Base-by-base conservation (phyloP, 2,329 filamentous ascomycete species). In the Aspergillus luchuensis region DNA sequence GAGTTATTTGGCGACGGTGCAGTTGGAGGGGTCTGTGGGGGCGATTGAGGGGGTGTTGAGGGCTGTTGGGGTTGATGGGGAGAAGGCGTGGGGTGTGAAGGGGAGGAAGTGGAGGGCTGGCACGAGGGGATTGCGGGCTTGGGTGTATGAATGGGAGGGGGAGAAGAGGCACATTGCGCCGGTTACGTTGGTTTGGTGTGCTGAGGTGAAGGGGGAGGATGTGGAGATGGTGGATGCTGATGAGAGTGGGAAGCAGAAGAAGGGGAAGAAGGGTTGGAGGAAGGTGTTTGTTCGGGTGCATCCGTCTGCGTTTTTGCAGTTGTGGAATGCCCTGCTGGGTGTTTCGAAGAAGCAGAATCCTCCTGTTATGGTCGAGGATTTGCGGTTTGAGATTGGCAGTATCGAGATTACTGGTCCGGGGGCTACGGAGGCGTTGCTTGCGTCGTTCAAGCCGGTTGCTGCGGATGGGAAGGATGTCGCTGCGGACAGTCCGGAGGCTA, bases 1-100 rank as follows among this genome's bases (percentile, higher is more conserved):
- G 81, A 98, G 93, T 74, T 99, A 97, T 73, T 90, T 95, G 80
- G 91, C 91, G 67, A 97, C 92, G 1, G 89, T 98, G 65, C 84
- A 89, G 13, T 73, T 98, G 3, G 88, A 89, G 66, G 95, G 93
- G 0, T 78, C 81, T 13, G 79, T 85, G 43, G 76, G 80, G 30
- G 88, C 88, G 56, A 79, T 97, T 43, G 81, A 87, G 58, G 84
- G 85, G 39, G 80, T 94, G 8, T 74, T 98, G 36, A 86, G 81
- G 69, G 82, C 81, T 5, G 68, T 97, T 2, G 88, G 90, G 1
- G 75, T 92, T 48, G 79, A 79, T 49, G 74, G 75, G 1, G 82
- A 86, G 19, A 81, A 86, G 13, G 81, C 84, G 15, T 91, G 88
- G 86, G 85, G 84, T 23, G 79, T 78, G 3, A 87, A 83, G 60